A percentile compares a stretch with the other conserved stretches of the same genome.
Evolutionary conservation across 768 basidiomycete species (phyloP).

Genomic region (Kwoniella bestiolae): DNA sequence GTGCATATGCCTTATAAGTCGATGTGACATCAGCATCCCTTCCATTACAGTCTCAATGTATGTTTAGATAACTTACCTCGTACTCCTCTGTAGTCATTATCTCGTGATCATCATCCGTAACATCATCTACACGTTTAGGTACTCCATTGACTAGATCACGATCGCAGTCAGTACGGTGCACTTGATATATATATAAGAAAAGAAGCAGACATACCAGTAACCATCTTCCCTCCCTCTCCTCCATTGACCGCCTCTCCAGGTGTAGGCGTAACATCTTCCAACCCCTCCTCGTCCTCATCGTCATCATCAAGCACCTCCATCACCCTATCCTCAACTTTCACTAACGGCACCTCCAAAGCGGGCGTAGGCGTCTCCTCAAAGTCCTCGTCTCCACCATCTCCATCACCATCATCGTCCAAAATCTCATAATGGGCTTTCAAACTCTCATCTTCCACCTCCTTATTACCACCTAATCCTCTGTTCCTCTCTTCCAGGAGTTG

Average conservation of each 20-base stretch:
- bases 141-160: slow-evolving; percentile 69
- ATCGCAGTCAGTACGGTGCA: too few species aligned
- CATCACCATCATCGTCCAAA: slow-evolving; percentile 22
- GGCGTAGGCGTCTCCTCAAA: slow-evolving; percentile 12
- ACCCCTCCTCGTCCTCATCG: slow-evolving; percentile 33
- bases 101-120: slow-evolving; percentile 91
- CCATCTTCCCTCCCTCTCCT: slow-evolving; percentile 17
- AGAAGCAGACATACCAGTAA: slow-evolving; percentile 39
- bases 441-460: slow-evolving; percentile 29
- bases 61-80: slow-evolving; percentile 58
- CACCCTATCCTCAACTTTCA: slow-evolving; percentile 5
- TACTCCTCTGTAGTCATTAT: slow-evolving; percentile 94
- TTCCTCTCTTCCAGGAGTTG: slow-evolving; percentile 4
- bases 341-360: background rate
- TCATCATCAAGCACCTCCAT: slow-evolving; percentile 1
- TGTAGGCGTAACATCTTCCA: slow-evolving; percentile 22
- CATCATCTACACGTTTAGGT: slow-evolving; percentile 72
- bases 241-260: background rate
- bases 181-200: too few species aligned
- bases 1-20: slow-evolving; percentile 17
- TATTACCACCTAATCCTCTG: slow-evolving; percentile 30
- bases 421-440: slow-evolving; percentile 26
- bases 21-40: background rate
- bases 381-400: slow-evolving; percentile 22
- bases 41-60: background rate